phyloP scores from a whole-genome alignment of 306 rosid species.

The Inga laurina region DNA sequence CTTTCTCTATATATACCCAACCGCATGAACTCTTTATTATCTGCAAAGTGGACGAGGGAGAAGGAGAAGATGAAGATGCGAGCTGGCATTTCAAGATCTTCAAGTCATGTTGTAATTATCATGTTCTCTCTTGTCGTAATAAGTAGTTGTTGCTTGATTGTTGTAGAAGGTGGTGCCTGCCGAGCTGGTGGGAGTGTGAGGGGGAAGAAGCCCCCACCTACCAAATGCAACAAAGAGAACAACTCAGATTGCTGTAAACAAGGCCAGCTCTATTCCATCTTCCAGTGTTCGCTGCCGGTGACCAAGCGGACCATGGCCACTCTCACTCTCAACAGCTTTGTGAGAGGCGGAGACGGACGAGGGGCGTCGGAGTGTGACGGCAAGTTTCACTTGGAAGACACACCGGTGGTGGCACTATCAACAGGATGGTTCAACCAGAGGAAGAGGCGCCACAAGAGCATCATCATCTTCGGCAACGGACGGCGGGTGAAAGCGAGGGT shows the following conservation, averaged over 20 bases:
- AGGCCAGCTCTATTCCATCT: no score
- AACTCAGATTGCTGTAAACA: not conserved
- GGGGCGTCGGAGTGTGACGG: constrained; percentile 31
- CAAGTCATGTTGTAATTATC: not conserved
- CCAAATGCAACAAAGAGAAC: constrained; percentile 23
- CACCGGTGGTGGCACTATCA: constrained; percentile 48
- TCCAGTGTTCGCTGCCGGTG: constrained; percentile 31
- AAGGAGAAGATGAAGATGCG: constrained; percentile 10
- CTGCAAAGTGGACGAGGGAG: not conserved
- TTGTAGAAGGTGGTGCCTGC: constrained; percentile 6
- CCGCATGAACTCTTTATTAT: no score
- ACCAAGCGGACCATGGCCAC: constrained; percentile 32
- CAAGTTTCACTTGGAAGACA: constrained; percentile 40
- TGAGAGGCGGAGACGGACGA: constrained; percentile 38
- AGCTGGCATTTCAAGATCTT: not conserved
- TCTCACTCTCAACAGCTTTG: constrained; percentile 52
- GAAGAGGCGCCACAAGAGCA: constrained; percentile 39
- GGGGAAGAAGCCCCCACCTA: constrained; percentile 29
- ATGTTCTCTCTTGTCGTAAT: no score
- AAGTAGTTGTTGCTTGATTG: not conserved
- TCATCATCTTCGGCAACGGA: constrained; percentile 52
- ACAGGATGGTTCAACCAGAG: constrained; percentile 45
- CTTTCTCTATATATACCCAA: constrained; percentile 20
- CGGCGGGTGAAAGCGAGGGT: constrained; percentile 49
- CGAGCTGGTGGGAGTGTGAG: constrained; percentile 26